These are phyloP conservation scores for Colletotrichum lini DNA, from an alignment of 2,329 filamentous ascomycete genomes.

Conservation along the genomic window DNA sequence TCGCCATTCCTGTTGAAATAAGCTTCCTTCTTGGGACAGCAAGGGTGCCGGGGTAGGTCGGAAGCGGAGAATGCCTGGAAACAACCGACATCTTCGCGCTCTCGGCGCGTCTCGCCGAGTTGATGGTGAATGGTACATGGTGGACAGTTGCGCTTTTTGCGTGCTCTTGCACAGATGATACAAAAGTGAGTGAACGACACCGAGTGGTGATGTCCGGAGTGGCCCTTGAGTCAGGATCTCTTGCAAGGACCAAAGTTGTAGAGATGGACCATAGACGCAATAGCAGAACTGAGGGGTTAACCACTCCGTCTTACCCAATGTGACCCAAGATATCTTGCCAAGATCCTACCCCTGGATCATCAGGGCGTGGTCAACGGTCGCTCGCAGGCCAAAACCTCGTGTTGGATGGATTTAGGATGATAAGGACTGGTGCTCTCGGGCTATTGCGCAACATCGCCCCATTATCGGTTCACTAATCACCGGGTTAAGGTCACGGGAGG, in stretches of 20 bases:
- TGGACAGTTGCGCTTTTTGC: background rate
- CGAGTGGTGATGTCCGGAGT: background rate
- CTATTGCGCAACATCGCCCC: slow-evolving; percentile 26
- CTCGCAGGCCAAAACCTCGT: slow-evolving; percentile 12
- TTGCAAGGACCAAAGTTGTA: background rate
- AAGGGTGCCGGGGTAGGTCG: background rate
- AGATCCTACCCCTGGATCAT: slow-evolving; percentile 12
- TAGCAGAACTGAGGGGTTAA: slow-evolving; percentile 23
- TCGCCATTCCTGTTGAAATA: slow-evolving; percentile 27
- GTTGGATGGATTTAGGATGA: background rate
- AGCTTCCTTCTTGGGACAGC: slow-evolving; percentile 38
- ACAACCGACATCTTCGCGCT: too few species aligned
- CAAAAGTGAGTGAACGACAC: background rate
- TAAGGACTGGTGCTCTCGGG: too few species aligned
- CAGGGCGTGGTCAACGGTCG: background rate
- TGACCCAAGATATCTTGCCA: slow-evolving; percentile 25
- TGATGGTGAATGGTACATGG: background rate
- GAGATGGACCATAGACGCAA: background rate
- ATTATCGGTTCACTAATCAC: background rate
- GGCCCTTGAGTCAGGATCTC: background rate
- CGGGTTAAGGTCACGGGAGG: background rate
- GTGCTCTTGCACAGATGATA: background rate
- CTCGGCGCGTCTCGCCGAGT: too few species aligned
- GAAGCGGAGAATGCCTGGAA: background rate
- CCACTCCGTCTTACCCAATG: background rate